Evolutionary conservation across 441 rosid genomes (phyloP).

Genomic region (Syzygium syzygioides): DNA sequence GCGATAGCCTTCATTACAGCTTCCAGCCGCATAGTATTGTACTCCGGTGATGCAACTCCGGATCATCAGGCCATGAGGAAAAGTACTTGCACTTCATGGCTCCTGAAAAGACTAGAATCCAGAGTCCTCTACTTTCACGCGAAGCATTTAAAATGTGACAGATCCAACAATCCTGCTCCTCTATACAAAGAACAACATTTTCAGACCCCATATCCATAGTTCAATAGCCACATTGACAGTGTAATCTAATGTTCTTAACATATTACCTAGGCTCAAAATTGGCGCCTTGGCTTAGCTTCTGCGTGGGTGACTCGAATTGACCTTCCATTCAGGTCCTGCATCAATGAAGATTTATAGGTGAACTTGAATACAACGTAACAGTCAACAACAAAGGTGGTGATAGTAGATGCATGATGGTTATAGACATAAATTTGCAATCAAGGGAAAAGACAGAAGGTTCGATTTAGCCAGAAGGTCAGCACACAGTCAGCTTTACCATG

Average conservation of each 20-base stretch:
- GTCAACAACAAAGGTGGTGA: background rate
- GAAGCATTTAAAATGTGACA: background rate
- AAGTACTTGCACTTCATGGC: background rate
- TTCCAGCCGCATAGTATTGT: background rate
- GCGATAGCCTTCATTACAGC: background rate
- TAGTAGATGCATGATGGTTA: background rate
- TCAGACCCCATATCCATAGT: background rate
- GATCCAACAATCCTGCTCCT: background rate
- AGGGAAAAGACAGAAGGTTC: background rate
- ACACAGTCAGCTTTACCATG: background rate
- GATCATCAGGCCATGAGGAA: background rate
- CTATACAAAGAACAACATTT: background rate
- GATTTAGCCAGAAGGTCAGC: background rate
- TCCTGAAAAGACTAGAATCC: background rate
- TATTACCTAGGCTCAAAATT: constrained; percentile 38
- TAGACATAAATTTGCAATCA: background rate
- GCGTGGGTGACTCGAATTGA: constrained; percentile 78
- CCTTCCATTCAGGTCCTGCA: constrained; percentile 91
- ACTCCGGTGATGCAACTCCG: background rate
- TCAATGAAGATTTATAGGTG: constrained; percentile 1
- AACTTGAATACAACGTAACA: background rate
- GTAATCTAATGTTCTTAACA: background rate
- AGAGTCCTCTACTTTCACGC: background rate
- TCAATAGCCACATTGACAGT: background rate
- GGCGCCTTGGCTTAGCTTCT: constrained; percentile 77